These are phyloP conservation scores for Prunus salicina DNA, from an alignment of 306 rosid species.

Conservation along the genomic window DNA sequence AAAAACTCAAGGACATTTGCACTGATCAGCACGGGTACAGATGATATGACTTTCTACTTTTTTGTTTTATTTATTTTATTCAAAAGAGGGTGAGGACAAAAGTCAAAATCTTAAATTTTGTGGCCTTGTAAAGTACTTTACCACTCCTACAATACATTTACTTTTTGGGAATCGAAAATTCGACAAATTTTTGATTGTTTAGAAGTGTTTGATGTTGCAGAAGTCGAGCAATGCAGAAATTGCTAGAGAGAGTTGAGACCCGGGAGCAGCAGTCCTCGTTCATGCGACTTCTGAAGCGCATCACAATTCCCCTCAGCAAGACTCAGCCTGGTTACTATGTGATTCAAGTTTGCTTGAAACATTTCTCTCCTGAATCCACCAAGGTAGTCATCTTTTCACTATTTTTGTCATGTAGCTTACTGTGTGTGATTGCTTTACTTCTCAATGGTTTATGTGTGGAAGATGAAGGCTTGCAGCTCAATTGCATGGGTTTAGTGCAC, in stretches of 20 bases:
- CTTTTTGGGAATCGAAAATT: neutral
- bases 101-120: neutral
- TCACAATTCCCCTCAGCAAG: slow-evolving; percentile 23
- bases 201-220: slow-evolving; percentile 21
- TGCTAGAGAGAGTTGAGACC: neutral
- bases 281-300: neutral
- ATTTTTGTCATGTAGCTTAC: too few relatives aligned
- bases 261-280: neutral
- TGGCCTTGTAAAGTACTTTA: neutral
- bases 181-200: neutral
- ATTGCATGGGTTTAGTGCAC: too few relatives aligned
- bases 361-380: neutral
- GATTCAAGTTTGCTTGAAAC: slow-evolving; percentile 20
- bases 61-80: neutral
- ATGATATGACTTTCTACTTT: neutral
- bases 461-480: too few relatives aligned
- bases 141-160: neutral
- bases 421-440: too few relatives aligned
- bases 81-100: neutral
- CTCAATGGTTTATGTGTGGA: too few relatives aligned
- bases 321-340: slow-evolving; percentile 28
- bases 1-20: slow-evolving; percentile 22
- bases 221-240: slow-evolving; percentile 26
- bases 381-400: slow-evolving; percentile 13
- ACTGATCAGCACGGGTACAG: slow-evolving; percentile 27